Evolutionary conservation across 208 protist genomes (phyloP).

Genomic region (Trypanosoma melophagium): DNA sequence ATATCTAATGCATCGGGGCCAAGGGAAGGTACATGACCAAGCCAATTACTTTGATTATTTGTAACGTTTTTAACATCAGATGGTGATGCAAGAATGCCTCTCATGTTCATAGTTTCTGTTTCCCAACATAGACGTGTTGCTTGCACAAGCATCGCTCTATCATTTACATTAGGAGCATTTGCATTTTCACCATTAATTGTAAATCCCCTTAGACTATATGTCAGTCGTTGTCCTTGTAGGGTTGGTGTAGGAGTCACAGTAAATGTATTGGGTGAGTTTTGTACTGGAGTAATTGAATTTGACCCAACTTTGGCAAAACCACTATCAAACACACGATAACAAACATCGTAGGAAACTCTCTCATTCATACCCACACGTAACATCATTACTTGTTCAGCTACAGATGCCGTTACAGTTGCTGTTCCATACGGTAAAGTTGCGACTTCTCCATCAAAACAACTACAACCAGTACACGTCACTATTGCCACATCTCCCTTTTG

Average conservation of each 20-base stretch:
- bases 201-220: slow-evolving; percentile 53
- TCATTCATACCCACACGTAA: slow-evolving; percentile 74
- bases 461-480: slow-evolving; percentile 66
- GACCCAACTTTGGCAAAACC: slow-evolving; percentile 70
- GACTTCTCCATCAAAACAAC: slow-evolving; percentile 57
- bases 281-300: slow-evolving; percentile 30
- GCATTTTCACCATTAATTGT: slow-evolving; percentile 8
- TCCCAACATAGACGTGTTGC: slow-evolving; percentile 75
- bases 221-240: slow-evolving; percentile 81
- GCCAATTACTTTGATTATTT: slow-evolving; percentile 34
- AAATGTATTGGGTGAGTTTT: slow-evolving; percentile 46
- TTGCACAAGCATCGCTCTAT: slow-evolving; percentile 73
- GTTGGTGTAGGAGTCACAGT: slow-evolving; percentile 36
- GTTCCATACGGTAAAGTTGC: slow-evolving; percentile 73
- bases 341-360: slow-evolving; percentile 54
- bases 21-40: slow-evolving; percentile 75
- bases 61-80: slow-evolving; percentile 30
- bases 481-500: slow-evolving; percentile 53
- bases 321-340: slow-evolving; percentile 75
- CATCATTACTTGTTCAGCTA: slow-evolving; percentile 18
- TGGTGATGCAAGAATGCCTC: slow-evolving; percentile 40
- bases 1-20: slow-evolving; percentile 54
- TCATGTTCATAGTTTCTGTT: slow-evolving; percentile 25
- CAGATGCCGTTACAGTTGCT: slow-evolving; percentile 6
- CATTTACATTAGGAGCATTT: slow-evolving; percentile 17